Evolutionary conservation across 768 basidiomycete genomes (phyloP), one percentile per base, ranked within the genome.

Genomic region (Rhodocollybia butyracea): DNA sequence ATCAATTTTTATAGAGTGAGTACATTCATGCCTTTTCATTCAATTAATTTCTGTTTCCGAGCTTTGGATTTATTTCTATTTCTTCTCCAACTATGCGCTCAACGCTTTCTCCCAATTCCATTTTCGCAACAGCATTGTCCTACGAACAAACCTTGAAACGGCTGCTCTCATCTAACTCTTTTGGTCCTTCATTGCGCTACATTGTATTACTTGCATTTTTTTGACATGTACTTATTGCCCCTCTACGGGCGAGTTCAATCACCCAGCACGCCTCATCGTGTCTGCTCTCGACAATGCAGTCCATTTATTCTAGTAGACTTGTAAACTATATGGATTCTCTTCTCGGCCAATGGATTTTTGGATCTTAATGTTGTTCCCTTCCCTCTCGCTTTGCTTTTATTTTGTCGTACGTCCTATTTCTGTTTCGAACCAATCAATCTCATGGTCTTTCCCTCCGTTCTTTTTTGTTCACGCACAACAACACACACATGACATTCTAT

Each of bases 131-230:
- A 88, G 86, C 76, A 86, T 86, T 65, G 77, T 84, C 64, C 78
- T 89, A 59, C 85, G 86, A 64, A 71, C 75, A 55, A 85, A 81
- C 66, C 82, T 89, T 60, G 76, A 82, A 67, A 75, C 76, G 59
- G 85, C 86, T 56, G 85, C 85, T 58, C 72, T 88, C 64, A 82
- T 88, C 66, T 88, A 71, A 75, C 60, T 27, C 53, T 55, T 47
- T n/a, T 54, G 40, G 7, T 52, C n/a, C n/a, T n/a, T n/a, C n/a
- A n/a, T 30, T 29, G 24, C 40, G 26, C 42, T 38, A n/a, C 27
- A 17, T 21, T 34, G 21, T 27, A 40, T 36, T 27, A 2, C 46
- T 34, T 48, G 12, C 27, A 45, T 48, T 26, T 46, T 15, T 10
- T 27, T 27, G 29, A 42, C 41, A 45, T 45, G n/a, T 45, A 45